A percentile compares a stretch with the other conserved stretches of the same genome.
Conservation (phyloP, 352 stramenopile genomes). For the Phytophthora sojae region DNA sequence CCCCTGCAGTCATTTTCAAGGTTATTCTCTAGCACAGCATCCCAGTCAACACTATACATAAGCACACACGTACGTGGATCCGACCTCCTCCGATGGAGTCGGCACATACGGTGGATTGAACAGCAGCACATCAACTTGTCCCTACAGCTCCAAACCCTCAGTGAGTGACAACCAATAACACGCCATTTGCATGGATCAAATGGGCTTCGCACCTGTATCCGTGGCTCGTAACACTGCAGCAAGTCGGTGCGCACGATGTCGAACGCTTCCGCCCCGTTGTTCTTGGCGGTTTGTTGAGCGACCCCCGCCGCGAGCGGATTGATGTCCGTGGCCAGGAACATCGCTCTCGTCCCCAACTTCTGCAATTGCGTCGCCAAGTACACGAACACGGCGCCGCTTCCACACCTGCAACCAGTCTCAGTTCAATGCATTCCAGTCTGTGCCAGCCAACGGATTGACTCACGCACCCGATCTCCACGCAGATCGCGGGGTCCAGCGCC, state of each 20-base stretch:
- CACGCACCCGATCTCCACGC: slow-evolving; percentile 89
- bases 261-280: slow-evolving; percentile 81
- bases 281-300: slow-evolving; percentile 81
- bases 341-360: slow-evolving; percentile 53
- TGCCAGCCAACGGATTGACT: not conserved
- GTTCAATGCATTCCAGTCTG: not conserved
- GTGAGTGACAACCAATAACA: not conserved
- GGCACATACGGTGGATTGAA: slow-evolving; percentile 99
- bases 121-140: slow-evolving; percentile 93
- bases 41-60: not conserved
- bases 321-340: slow-evolving; percentile 93
- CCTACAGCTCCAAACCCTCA: slow-evolving; percentile 26
- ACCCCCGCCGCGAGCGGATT: slow-evolving; percentile 91
- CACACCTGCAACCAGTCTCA: slow-evolving; percentile 42
- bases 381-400: slow-evolving; percentile 71
- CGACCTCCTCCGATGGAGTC: slow-evolving; percentile 96
- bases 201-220: slow-evolving; percentile 48
- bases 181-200: not conserved
- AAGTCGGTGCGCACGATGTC: slow-evolving; percentile 91
- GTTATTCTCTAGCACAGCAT: not conserved
- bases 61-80: slow-evolving; percentile 67
- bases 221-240: slow-evolving; percentile 60
- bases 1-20: slow-evolving; percentile 49
- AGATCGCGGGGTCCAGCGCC: slow-evolving; percentile 70
- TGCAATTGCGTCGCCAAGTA: slow-evolving; percentile 85